Percentiles rank a stretch among this genome's conserved stretches.
phyloP scores from a whole-genome alignment of 148 eudicot species.

The Cornus florida region DNA sequence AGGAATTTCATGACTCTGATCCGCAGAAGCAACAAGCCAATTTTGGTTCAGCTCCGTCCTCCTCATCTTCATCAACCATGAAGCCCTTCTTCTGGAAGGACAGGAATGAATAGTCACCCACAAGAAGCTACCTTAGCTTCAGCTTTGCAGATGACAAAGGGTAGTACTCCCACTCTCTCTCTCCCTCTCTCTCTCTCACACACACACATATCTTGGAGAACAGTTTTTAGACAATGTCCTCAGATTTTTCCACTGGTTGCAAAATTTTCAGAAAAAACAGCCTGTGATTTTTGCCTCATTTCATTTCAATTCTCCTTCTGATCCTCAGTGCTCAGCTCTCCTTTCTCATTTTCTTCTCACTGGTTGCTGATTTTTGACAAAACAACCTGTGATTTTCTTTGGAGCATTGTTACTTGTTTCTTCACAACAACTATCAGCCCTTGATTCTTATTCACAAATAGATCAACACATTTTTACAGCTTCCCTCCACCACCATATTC shows the following conservation, averaged over 20 bases:
- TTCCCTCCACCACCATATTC: neutral
- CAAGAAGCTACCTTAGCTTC: neutral
- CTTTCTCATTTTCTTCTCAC: slow-evolving; percentile 5
- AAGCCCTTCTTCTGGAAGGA: slow-evolving; percentile 48
- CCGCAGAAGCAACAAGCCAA: slow-evolving; percentile 26
- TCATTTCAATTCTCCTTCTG: neutral
- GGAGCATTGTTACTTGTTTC: slow-evolving; percentile 17
- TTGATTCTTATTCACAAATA: neutral
- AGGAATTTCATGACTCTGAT: slow-evolving; percentile 24
- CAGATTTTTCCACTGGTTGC: no score
- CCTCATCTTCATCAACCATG: slow-evolving; percentile 34
- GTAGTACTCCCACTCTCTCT: slow-evolving; percentile 5
- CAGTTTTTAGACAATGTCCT: slow-evolving; percentile 8
- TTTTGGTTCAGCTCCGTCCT: slow-evolving; percentile 30
- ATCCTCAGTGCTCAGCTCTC: neutral
- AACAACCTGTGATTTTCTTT: slow-evolving; percentile 20
- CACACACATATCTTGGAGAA: slow-evolving; percentile 6
- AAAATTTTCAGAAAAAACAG: no score
- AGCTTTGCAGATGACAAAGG: neutral
- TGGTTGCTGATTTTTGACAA: slow-evolving; percentile 36
- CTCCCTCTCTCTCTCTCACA: no score
- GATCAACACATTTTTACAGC: neutral
- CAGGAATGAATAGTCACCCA: slow-evolving; percentile 19
- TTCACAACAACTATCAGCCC: no score
- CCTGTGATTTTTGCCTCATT: slow-evolving; percentile 8